Base-by-base conservation (phyloP, 2,329 filamentous ascomycete genomes). In the Zalaria obscura region DNA sequence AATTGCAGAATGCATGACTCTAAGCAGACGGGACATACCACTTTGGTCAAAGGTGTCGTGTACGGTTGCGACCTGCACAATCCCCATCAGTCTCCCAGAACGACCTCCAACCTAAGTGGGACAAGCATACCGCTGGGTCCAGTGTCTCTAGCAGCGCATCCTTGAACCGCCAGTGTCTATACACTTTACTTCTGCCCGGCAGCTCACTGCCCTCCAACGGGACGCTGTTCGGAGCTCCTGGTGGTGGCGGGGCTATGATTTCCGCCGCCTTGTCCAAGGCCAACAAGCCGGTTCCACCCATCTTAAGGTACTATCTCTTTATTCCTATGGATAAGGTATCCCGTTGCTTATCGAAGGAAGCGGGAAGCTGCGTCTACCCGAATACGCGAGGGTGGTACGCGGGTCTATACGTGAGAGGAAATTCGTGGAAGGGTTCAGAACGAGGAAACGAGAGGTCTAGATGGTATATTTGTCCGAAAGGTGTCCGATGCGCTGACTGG, bases 41-140 rank as follows among this genome's bases (percentile, higher is more conserved):
- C 78, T 66, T 26, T 69, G 63, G 59, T 93, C 84, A 56, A 94
- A 93, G 41, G 83, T 68, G 47, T 94, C 85, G 66, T 93, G 82
- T 26, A 78, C 71, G 9, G 86, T 93, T 47, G 69, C 71, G 40
- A 77, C 63, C 65, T 68, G 45, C 29, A 32, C n/a, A 32, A 32
- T 7, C 29, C 7, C 7, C n/a, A n/a, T 32, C n/a, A 32, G 29
- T n/a, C 29, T 33, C 28, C 37, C 18, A 18, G 33, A 36, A 49
- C 44, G 47, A 42, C 28, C 33, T 35, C 28, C 10, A n/a, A 40
- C 46, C 25, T n/a, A 26, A 35, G 4, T 8, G 1, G n/a, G 9
- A 32, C 4, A 3, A 25, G 27, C 33, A 37, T 39, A 60, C 50
- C 34, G 50, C 47, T n/a, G 86, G 82, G 56, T 91, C 81, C 48